Conservation (phyloP, 768 basidiomycete species). For the Psilocybe azurescens region DNA sequence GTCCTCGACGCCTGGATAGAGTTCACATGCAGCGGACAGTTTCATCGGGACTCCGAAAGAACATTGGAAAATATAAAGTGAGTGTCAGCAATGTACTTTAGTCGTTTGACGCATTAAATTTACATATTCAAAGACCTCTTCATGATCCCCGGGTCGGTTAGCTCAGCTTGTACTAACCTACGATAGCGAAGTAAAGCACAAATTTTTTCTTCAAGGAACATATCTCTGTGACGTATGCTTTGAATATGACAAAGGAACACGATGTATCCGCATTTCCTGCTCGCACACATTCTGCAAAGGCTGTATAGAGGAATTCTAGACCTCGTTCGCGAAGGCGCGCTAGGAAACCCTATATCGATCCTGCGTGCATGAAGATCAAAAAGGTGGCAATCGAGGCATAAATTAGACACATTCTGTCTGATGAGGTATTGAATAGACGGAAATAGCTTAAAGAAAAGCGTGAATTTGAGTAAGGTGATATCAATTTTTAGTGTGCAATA, state of each 20-base stretch:
- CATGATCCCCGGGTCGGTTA: no score
- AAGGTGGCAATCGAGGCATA: background rate
- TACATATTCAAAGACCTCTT: no score
- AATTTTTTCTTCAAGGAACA: background rate
- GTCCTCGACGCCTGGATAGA: conserved; percentile 73
- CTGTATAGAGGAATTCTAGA: conserved; percentile 79
- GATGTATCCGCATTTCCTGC: conserved; percentile 76
- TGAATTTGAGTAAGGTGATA: background rate
- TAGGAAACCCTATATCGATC: conserved; percentile 75
- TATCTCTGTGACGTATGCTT: background rate
- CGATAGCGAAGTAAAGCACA: no score
- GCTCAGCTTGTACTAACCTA: no score
- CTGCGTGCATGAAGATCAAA: conserved; percentile 47
- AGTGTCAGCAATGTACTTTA: no score
- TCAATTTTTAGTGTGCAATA: background rate
- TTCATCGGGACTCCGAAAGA: conserved; percentile 47
- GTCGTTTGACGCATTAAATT: no score
- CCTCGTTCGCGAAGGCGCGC: conserved; percentile 75
- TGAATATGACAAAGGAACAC: background rate
- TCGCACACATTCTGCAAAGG: conserved; percentile 78
- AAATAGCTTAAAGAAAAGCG: background rate
- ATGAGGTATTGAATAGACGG: background rate
- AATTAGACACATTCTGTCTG: background rate
- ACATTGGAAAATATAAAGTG: no score
- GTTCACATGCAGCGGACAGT: conserved; percentile 66